A percentile compares a stretch with the other conserved stretches of the same genome.
Evolutionary conservation across 768 basidiomycete species (phyloP).

Genomic region (Mycena capillaripes): DNA sequence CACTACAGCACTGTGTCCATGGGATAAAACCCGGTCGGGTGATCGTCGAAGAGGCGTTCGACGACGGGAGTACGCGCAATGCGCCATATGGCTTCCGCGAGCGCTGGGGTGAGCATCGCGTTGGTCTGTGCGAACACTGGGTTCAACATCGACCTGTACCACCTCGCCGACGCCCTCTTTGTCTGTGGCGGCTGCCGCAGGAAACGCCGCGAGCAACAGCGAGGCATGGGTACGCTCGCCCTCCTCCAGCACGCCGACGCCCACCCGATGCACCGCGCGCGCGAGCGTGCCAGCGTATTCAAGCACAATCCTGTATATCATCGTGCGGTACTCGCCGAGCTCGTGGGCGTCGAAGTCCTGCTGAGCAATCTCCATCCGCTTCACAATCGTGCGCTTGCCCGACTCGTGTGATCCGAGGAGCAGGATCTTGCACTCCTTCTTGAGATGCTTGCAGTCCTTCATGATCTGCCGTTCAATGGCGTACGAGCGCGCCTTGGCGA

Average conservation of each 20-base stretch:
- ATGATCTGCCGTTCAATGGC: slow-evolving; percentile 28
- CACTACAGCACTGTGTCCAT: slow-evolving; percentile 67
- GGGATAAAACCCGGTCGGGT: slow-evolving; percentile 75
- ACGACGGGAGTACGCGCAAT: slow-evolving; percentile 65
- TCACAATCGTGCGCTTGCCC: slow-evolving; percentile 29
- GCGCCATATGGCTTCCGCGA: slow-evolving; percentile 64
- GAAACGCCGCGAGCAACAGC: no score
- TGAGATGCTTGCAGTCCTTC: no score
- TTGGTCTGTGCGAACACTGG: slow-evolving; percentile 57
- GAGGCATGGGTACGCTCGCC: no score
- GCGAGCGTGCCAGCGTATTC: no score
- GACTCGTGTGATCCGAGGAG: slow-evolving; percentile 25
- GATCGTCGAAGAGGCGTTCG: slow-evolving; percentile 41
- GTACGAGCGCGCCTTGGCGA: slow-evolving; percentile 18
- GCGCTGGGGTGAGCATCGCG: slow-evolving; percentile 53
- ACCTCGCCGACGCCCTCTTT: no score
- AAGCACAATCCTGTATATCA: no score
- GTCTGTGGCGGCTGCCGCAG: no score
- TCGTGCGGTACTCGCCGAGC: slow-evolving; percentile 69
- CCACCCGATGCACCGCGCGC: no score
- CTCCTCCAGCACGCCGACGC: no score
- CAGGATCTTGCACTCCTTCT: slow-evolving; percentile 32
- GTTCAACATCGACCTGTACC: not conserved
- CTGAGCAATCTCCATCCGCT: slow-evolving; percentile 86
- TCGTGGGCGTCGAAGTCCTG: slow-evolving; percentile 79